phyloP scores from a whole-genome alignment of 768 basidiomycete genomes.

The Leccinum incarnatum region DNA sequence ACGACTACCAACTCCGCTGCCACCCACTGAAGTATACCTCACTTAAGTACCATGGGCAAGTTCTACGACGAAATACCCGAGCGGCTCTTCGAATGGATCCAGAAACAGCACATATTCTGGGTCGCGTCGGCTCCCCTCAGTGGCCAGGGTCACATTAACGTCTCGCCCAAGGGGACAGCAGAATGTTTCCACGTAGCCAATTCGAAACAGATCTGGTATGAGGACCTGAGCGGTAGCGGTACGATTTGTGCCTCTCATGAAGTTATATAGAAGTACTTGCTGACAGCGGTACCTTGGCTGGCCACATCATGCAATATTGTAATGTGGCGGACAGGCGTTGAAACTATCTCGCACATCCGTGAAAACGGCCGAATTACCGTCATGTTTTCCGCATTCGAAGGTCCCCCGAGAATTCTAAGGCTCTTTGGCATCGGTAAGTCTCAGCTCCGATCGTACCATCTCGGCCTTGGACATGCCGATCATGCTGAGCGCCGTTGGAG shows the following conservation, averaged over 20 bases:
- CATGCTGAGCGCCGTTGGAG: slow-evolving; percentile 30
- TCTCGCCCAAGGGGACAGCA: slow-evolving; percentile 64
- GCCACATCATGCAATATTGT: not conserved
- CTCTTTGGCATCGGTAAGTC: slow-evolving; percentile 54
- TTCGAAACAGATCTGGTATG: slow-evolving; percentile 64
- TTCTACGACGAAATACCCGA: slow-evolving; percentile 58
- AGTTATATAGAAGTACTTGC: not conserved
- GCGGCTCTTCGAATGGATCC: slow-evolving; percentile 54
- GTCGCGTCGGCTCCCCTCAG: slow-evolving; percentile 66
- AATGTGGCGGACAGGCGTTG: slow-evolving; percentile 38
- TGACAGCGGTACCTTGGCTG: not conserved
- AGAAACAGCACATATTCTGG: slow-evolving; percentile 68
- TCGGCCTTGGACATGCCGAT: slow-evolving; percentile 4
- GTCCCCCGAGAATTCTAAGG: slow-evolving; percentile 55
- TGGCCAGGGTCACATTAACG: slow-evolving; percentile 55
- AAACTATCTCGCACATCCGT: slow-evolving; percentile 58
- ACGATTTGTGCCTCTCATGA: slow-evolving; percentile 18
- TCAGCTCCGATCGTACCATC: not conserved
- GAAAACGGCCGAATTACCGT: slow-evolving; percentile 64
- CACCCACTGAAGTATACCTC: not conserved
- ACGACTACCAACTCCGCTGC: too few relatives aligned
- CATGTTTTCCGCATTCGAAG: slow-evolving; percentile 60
- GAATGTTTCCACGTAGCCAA: slow-evolving; percentile 62
- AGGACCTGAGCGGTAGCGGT: slow-evolving; percentile 72
- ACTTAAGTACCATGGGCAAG: slow-evolving; percentile 44